Base-by-base conservation (phyloP, 2,329 filamentous ascomycete genomes). In the Ophiostoma populinum region DNA sequence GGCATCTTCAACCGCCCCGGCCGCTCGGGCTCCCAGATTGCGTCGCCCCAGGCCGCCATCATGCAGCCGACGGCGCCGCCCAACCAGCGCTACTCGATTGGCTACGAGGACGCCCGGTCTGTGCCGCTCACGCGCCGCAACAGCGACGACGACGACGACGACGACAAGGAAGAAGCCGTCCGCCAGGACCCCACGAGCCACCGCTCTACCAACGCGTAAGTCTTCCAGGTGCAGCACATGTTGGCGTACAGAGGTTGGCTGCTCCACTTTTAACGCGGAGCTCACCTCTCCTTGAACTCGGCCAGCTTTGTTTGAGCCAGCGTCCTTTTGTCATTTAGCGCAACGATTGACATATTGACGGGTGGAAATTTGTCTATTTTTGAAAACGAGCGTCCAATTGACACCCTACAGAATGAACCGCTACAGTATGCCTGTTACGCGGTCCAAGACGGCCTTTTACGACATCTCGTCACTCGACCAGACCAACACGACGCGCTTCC, bases 341-440 rank as follows among this genome's bases (percentile, higher is more conserved):
- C n/a, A n/a, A n/a, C n/a, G n/a, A n/a, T n/a, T n/a, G n/a, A n/a
- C n/a, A n/a, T n/a, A n/a, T n/a, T n/a, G n/a, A n/a, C n/a, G n/a
- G 17, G 13, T 22, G 10, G 32, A 35, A 10, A n/a, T n/a, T n/a
- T n/a, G n/a, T n/a, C n/a, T n/a, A n/a, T n/a, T n/a, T n/a, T n/a
- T n/a, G n/a, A 33, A 35, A 19, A 34, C 39, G 24, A 11, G 19
- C 5, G 11, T 39, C 41, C 32, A 43, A 40, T 12, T 22, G 12
- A 24, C 40, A 9, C 22, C 28, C 5, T 11, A n/a, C 24, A 92
- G 82, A 45, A 65, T 77, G 41, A 92, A 93, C 53, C 79, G 87
- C 44, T 92, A 92, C 56, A 94, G 87, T 5, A 86, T 94, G 80
- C 87, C 87, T 21, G 80, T 87, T 34, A 82, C 79, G 32, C 68